Percentiles rank a stretch among this genome's conserved stretches.
phyloP scores from a whole-genome alignment of 208 protist species.

The Porcisia deanei region DNA sequence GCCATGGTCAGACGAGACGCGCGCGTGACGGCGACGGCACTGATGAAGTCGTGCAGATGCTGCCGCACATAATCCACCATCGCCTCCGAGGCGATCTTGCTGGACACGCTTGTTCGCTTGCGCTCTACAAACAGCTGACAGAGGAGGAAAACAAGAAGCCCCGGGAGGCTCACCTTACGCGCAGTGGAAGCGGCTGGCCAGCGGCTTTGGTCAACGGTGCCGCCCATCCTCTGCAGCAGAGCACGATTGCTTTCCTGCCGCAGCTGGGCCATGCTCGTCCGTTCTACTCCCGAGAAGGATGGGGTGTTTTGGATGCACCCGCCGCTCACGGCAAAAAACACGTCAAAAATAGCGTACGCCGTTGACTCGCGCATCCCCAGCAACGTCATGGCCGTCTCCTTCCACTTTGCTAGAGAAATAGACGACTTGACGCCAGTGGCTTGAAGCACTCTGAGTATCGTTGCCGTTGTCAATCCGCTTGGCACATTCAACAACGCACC shows the following conservation, averaged over 20 bases:
- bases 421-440: slow-evolving; percentile 67
- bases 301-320: slow-evolving; percentile 75
- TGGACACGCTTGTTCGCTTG: slow-evolving; percentile 35
- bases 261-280: slow-evolving; percentile 67
- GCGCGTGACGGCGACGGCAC: slow-evolving; percentile 65
- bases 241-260: slow-evolving; percentile 80
- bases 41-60: slow-evolving; percentile 89
- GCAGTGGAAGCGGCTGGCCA: slow-evolving; percentile 70
- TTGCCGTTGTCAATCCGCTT: slow-evolving; percentile 67
- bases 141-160: slow-evolving; percentile 83
- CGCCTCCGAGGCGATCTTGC: slow-evolving; percentile 46
- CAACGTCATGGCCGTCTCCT: slow-evolving; percentile 64
- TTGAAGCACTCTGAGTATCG: slow-evolving; percentile 75
- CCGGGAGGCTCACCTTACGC: slow-evolving; percentile 79
- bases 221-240: slow-evolving; percentile 86
- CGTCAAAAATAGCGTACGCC: slow-evolving; percentile 86
- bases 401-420: slow-evolving; percentile 81
- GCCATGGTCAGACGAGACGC: slow-evolving; percentile 65
- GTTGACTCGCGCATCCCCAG: slow-evolving; percentile 65
- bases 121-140: slow-evolving; percentile 84
- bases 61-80: slow-evolving; percentile 73
- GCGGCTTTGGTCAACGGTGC: slow-evolving; percentile 65
- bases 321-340: slow-evolving; percentile 83
- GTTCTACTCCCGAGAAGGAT: slow-evolving; percentile 41
- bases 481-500: slow-evolving; percentile 73